Base-by-base conservation (phyloP, 371 early-diverging fungal genomes). In the Blastocladiella emersonii region DNA sequence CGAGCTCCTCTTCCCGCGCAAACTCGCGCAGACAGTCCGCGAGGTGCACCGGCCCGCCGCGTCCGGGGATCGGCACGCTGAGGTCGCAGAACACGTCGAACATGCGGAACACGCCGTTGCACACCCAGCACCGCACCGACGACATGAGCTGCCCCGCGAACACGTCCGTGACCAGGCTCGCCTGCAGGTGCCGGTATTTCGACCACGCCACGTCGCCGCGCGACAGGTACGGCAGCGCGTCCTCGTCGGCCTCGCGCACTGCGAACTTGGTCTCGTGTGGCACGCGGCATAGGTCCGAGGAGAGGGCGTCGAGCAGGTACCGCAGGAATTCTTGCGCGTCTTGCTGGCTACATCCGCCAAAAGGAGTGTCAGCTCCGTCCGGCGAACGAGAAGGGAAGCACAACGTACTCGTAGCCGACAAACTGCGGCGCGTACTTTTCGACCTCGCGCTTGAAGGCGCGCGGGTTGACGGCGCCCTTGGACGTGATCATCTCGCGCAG, bases 1-100 rank as follows among this genome's bases (percentile, higher is more conserved):
- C 75, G n/a, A 77, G 62, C 8, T 65, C 32, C 62, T 77, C 78
- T 34, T 71, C 68, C 45, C 37, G 53, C 1, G 67, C 70, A 60
- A 66, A 74, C 39, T 68, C 72, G 17, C 35, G 35, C 34, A 77
- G 63, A 39, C 78, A 77, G 19, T 70, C 68, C 7, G 53, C 27
- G 30, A 75, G 64, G 19, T 62, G 15, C 30, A 51, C 53, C 61
- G n/a, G 13, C 21, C 45, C 45, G 19, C 45, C 45, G 25, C 67
- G 72, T 68, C 64, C 64, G 6, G 75, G 69, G 17, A 85, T 74
- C 6, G 81, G 77, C 7, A 82, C 66, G 3, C 77, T 72, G 10
- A 85, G 62, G 63, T 74, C 76, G 72, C 78, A 73, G 64, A 78
- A 77, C n/a, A 78, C 72, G 32, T 85, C 85, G 51, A 72, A 78